These are phyloP conservation scores for Globisporangium uncinulatum DNA, from an alignment of 352 stramenopile genomes.

Conservation along the genomic window DNA sequence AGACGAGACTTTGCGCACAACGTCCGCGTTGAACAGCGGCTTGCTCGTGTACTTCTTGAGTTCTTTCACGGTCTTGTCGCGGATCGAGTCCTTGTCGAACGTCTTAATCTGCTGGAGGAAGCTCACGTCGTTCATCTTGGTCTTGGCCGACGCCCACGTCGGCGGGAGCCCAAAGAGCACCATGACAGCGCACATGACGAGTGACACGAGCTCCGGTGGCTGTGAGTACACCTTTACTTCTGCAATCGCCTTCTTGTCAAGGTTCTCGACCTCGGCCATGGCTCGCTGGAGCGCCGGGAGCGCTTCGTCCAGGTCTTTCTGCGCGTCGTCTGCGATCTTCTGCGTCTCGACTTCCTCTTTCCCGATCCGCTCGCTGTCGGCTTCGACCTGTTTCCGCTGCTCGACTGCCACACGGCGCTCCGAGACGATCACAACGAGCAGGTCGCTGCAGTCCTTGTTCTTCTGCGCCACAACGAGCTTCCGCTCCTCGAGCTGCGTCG, in stretches of 20 bases:
- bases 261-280: conserved; percentile 92
- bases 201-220: conserved; percentile 88
- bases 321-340: conserved; percentile 92
- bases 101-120: conserved; percentile 93
- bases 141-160: conserved; percentile 92
- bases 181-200: conserved; percentile 95
- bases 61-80: conserved; percentile 90
- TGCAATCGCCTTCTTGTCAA: conserved; percentile 93
- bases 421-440: conserved; percentile 93
- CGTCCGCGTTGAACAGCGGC: conserved; percentile 79
- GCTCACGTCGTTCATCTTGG: conserved; percentile 91
- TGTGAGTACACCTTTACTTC: conserved; percentile 96
- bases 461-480: conserved; percentile 89
- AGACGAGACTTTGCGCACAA: conserved; percentile 87
- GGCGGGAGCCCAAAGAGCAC: conserved; percentile 92
- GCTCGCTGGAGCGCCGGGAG: conserved; percentile 90
- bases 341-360: conserved; percentile 92
- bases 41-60: conserved; percentile 93
- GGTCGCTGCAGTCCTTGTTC: conserved; percentile 94
- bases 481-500: conserved; percentile 79
- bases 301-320: conserved; percentile 93
- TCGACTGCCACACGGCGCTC: conserved; percentile 93
- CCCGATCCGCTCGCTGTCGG: conserved; percentile 87
- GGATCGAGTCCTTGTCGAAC: conserved; percentile 96
- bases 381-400: conserved; percentile 92